A percentile compares a stretch with the other conserved stretches of the same genome.
These are phyloP conservation scores for Chrysoporthe puriensis DNA, from an alignment of 2,329 filamentous ascomycete genomes.

Conservation along the genomic window DNA sequence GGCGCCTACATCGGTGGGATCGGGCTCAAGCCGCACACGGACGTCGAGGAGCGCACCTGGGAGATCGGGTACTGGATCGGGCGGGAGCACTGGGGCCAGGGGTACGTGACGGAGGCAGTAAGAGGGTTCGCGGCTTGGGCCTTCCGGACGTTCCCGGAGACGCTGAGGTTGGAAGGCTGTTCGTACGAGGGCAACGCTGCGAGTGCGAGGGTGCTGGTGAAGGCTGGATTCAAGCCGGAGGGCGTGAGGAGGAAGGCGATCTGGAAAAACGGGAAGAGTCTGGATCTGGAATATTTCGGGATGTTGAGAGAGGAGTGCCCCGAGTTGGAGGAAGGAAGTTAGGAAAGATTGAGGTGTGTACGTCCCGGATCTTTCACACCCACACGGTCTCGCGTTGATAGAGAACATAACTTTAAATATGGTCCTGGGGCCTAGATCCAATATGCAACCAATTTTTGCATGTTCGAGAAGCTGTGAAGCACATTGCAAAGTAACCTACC, in stretches of 20 bases:
- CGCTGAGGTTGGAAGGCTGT: conserved; percentile 47
- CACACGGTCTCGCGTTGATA: too few species aligned
- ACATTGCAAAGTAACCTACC: too few species aligned
- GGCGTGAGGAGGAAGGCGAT: conserved; percentile 46
- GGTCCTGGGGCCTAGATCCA: too few species aligned
- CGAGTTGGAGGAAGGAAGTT: conserved; percentile 27
- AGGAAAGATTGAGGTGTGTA: neutral
- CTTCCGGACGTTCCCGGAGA: conserved; percentile 45
- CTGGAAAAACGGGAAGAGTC: conserved; percentile 46
- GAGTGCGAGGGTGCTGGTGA: conserved; percentile 48
- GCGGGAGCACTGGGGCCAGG: conserved; percentile 48
- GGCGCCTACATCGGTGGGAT: conserved; percentile 46
- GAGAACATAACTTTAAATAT: too few species aligned
- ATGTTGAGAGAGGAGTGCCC: conserved; percentile 43
- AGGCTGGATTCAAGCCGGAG: conserved; percentile 49
- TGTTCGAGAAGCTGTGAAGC: too few species aligned
- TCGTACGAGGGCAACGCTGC: conserved; percentile 44
- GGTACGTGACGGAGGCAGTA: conserved; percentile 47
- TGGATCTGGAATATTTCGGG: conserved; percentile 44
- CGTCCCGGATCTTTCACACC: neutral
- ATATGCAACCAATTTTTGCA: too few species aligned
- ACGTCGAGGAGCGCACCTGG: conserved; percentile 47
- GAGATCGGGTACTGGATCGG: conserved; percentile 57
- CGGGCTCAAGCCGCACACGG: conserved; percentile 41
- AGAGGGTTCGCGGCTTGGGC: conserved; percentile 47